Evolutionary conservation across 768 basidiomycete species (phyloP), one percentile per base, ranked within the genome.

Genomic region (Hygrophorus pudorinus): DNA sequence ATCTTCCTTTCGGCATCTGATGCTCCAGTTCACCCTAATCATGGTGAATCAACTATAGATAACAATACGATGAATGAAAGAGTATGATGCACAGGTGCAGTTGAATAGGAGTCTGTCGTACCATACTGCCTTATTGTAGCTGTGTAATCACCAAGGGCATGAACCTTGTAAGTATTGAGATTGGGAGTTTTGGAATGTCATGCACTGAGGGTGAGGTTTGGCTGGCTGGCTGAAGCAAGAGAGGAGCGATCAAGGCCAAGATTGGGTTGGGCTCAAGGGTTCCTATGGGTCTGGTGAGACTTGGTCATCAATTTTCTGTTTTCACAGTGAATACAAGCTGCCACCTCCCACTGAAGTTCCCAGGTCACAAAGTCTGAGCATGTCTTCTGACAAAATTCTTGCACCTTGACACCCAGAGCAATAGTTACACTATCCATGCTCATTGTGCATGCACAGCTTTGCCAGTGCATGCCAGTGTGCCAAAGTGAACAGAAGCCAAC

Each of bases 11-110:
- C 7, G 57, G 51, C 0, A 34, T 41, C 0, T 46, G 46, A 41
- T 70, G 68, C 42, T 65, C 54, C 0, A 56, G 51, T 42, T 71
- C 65, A 1, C 63, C 60, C 67, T 70, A 24, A n/a, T n/a, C n/a
- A n/a, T n/a, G n/a, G n/a, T n/a, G 12, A 36, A 5, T 8, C 27
- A 27, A 14, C 10, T 28, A 39, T 35, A 27, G 17, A 11, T 31
- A 4, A 47, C n/a, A 39, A 34, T 4, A 34, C 24, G n/a, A 12
- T 12, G 32, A 14, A 16, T 11, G 31, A 13, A 9, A 40, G 37
- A 28, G 17, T 35, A 35, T n/a, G 31, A 40, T 33, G 18, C 16
- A 49, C 48, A 3, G 30, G 13, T 17, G 46, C 37, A 10, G 48
- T 49, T 4, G 41, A 31, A 32, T 49, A 49, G 1, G 33, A 38